Evolutionary conservation across 495 filamentous ascomycete genomes (phyloP).

Genomic region (Penicillium robsamsonii): DNA sequence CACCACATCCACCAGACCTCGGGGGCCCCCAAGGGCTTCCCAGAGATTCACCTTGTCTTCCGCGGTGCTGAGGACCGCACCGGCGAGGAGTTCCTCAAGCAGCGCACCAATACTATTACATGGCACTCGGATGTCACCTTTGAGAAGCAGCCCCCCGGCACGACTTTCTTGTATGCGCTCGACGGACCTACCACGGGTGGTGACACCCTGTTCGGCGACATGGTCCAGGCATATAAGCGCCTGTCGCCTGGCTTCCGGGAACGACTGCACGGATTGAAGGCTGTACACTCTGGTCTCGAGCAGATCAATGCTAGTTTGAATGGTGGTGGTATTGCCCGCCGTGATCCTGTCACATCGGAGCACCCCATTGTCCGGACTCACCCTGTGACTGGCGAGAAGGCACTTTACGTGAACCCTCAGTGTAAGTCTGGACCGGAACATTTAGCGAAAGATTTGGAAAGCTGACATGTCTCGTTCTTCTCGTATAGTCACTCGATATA

Average conservation of each 20-base stretch:
- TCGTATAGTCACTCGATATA: slow-evolving; percentile 51
- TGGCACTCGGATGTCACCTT: slow-evolving; percentile 69
- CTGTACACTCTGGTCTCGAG: slow-evolving; percentile 57
- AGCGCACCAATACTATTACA: slow-evolving; percentile 55
- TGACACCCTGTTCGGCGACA: slow-evolving; percentile 62
- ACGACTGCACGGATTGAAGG: slow-evolving; percentile 57
- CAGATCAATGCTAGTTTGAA: slow-evolving; percentile 50
- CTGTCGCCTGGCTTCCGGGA: slow-evolving; percentile 57
- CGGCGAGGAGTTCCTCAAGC: slow-evolving; percentile 49
- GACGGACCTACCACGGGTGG: slow-evolving; percentile 61
- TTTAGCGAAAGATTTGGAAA: background rate
- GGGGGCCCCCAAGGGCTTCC: slow-evolving; percentile 57
- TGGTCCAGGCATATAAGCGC: slow-evolving; percentile 55
- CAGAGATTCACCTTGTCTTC: slow-evolving; percentile 61
- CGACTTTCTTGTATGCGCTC: slow-evolving; percentile 62
- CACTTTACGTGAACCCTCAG: slow-evolving; percentile 80
- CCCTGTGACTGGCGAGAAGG: slow-evolving; percentile 69
- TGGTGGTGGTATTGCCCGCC: slow-evolving; percentile 50
- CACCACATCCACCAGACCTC: slow-evolving; percentile 64
- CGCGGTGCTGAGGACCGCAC: slow-evolving; percentile 53
- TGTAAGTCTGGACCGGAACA: slow-evolving; percentile 51
- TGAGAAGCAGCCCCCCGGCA: slow-evolving; percentile 63
- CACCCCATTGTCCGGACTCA: slow-evolving; percentile 64
- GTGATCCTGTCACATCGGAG: slow-evolving; percentile 53
- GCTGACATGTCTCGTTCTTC: background rate